Evolutionary conservation across 2,329 filamentous ascomycete genomes (phyloP), one percentile per base, ranked within the genome.

Genomic region (Sporothrix pallida): DNA sequence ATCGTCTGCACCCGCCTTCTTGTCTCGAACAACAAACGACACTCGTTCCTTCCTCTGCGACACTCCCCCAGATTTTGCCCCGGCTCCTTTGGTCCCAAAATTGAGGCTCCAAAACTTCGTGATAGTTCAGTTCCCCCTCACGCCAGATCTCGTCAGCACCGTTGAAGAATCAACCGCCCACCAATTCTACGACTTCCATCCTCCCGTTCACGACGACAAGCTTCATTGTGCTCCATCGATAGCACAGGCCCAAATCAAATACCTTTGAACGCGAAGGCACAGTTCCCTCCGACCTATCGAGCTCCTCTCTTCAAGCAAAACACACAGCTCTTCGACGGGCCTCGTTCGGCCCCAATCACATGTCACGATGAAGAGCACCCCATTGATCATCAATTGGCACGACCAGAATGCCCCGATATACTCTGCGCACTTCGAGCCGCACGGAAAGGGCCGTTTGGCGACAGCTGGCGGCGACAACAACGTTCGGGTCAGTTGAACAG

Each of bases 311-410:
- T 42, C 15, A 5, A 69, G 4, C 26, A 42, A 54, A 15, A 67
- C 65, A 20, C 15, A 37, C 31, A 13, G 46, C 37, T 48, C 15
- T 42, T 48, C 31, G 20, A 42, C 67, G 26, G 67, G 48, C 48
- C 67, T 52, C 44, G 10, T 52, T 26, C 67, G 46, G 48, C 48
- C 68, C 44, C 56, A 42, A 73, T 71, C 74, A 72, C 67, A 79
- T 78, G 80, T 80, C 83, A 86, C 83, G 81, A 99, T 99, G 96
- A 98, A 97, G 89, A 95, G 94, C 81, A 92, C 94, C 80, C 95
- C 96, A 79, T 88, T 99, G 78, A 95, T 98, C 81, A 95, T 99
- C 84, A 94, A 97, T 86, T 99, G 96, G 96, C 97, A 99, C 84
- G 93, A 98, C 83, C 93, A 97, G 81, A 97, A 97, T 84, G 91